These are phyloP conservation scores for Setaria italica DNA, from an alignment of 202 grass and related monocot species.

Conservation along the genomic window DNA sequence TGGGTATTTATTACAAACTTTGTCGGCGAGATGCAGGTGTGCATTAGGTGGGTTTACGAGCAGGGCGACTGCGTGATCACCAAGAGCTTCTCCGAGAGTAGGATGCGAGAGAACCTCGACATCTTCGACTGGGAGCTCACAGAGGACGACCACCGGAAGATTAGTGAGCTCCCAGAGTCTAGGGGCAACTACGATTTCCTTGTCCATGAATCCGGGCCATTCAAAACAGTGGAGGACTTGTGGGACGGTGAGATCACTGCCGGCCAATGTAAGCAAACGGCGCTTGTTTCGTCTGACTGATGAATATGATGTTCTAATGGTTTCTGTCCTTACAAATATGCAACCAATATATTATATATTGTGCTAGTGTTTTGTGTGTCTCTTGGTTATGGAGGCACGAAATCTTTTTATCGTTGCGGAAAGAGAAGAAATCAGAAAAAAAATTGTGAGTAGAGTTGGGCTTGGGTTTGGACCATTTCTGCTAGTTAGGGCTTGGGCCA, in stretches of 20 bases:
- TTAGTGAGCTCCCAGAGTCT: slow-evolving; percentile 27
- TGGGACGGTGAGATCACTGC: slow-evolving; percentile 54
- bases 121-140: slow-evolving; percentile 69
- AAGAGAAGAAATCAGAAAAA: too few relatives aligned
- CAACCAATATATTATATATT: too few relatives aligned
- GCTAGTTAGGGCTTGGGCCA: too few relatives aligned
- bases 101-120: slow-evolving; percentile 51
- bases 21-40: slow-evolving; percentile 25
- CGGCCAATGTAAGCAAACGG: neutral
- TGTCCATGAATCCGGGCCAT: slow-evolving; percentile 19
- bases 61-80: slow-evolving; percentile 34
- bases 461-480: too few relatives aligned
- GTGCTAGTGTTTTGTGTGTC: too few relatives aligned
- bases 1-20: neutral
- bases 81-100: slow-evolving; percentile 55
- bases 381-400: too few relatives aligned
- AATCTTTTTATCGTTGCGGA: too few relatives aligned
- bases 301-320: neutral
- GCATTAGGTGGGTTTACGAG: slow-evolving; percentile 58
- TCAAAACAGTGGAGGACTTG: slow-evolving; percentile 50
- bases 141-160: slow-evolving; percentile 18
- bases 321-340: too few relatives aligned
- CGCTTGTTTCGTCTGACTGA: neutral
- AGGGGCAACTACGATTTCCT: slow-evolving; percentile 26
- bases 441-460: too few relatives aligned